Evolutionary conservation across 805 yeast species (phyloP).

Genomic region (Nakazawaea pomicola): DNA sequence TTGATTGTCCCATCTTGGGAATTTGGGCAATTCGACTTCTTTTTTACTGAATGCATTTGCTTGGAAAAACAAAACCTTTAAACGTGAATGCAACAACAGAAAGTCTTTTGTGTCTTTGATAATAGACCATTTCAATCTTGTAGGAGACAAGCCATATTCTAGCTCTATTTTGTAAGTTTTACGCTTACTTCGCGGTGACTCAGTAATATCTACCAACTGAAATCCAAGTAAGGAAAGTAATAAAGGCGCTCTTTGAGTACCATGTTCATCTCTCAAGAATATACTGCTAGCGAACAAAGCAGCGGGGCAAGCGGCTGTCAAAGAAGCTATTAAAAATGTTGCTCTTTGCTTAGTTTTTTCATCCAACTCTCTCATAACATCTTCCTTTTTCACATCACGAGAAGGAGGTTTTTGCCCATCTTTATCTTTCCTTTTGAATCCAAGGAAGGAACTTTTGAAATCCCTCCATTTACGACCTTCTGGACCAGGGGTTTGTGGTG

Average conservation of each 20-base stretch:
- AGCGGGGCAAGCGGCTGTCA: slow-evolving; percentile 67
- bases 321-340: slow-evolving; percentile 38
- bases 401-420: neutral
- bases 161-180: slow-evolving; percentile 60
- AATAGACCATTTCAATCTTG: slow-evolving; percentile 75
- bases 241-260: slow-evolving; percentile 76
- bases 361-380: slow-evolving; percentile 13
- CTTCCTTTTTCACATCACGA: neutral
- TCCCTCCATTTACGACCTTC: slow-evolving; percentile 11
- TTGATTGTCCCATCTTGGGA: slow-evolving; percentile 32
- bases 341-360: slow-evolving; percentile 22
- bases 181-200: slow-evolving; percentile 33
- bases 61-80: slow-evolving; percentile 51
- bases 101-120: slow-evolving; percentile 70
- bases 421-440: slow-evolving; percentile 9
- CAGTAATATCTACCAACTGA: slow-evolving; percentile 43
- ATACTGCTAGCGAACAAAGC: slow-evolving; percentile 70
- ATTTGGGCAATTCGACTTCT: slow-evolving; percentile 31
- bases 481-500: too few relatives aligned
- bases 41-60: slow-evolving; percentile 24
- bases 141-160: slow-evolving; percentile 86
- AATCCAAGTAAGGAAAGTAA: slow-evolving; percentile 69
- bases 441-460: slow-evolving; percentile 8
- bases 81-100: slow-evolving; percentile 60
- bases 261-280: slow-evolving; percentile 71